Conservation (phyloP, 768 basidiomycete genomes). For the Podaxis sp. region DNA sequence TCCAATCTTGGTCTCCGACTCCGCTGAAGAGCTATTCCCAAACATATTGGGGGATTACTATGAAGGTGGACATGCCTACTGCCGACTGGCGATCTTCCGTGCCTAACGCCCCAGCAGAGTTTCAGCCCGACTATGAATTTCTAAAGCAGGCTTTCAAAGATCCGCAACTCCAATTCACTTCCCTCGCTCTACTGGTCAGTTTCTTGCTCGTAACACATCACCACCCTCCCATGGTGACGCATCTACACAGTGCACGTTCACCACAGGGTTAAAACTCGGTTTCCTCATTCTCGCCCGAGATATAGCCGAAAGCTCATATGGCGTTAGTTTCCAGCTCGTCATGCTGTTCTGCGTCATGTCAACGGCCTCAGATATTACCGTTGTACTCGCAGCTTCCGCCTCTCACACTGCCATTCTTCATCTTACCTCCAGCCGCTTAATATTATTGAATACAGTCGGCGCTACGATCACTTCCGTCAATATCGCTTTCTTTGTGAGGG, state of each 20-base stretch:
- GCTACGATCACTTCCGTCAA: background rate
- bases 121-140: background rate
- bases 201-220: background rate
- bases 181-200: background rate
- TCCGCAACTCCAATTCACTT: background rate
- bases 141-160: background rate
- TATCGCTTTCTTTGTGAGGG: background rate
- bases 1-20: too few species aligned
- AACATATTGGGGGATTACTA: background rate
- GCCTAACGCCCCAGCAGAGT: background rate
- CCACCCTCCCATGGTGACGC: background rate
- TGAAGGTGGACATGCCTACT: background rate
- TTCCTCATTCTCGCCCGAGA: background rate
- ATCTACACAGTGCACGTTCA: background rate
- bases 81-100: background rate
- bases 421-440: background rate
- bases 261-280: background rate
- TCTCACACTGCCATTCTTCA: background rate
- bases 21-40: too few species aligned
- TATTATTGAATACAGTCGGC: background rate
- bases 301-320: background rate
- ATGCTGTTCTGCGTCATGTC: background rate
- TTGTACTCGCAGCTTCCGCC: background rate
- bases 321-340: background rate
- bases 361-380: background rate